A percentile compares a stretch with the other conserved stretches of the same genome.
phyloP scores from a whole-genome alignment of 331 rosid genomes.

The Erythrophleum ivorense region DNA sequence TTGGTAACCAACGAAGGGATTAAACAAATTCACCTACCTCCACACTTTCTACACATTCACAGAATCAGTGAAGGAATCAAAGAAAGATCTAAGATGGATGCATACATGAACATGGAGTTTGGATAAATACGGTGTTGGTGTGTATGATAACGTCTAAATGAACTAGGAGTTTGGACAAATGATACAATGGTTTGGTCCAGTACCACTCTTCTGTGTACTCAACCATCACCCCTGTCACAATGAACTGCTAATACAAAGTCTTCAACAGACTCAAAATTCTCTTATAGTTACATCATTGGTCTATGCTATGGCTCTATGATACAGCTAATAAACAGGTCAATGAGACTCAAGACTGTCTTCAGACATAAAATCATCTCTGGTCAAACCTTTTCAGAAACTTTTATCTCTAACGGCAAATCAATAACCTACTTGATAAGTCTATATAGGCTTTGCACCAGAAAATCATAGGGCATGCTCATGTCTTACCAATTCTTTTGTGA shows the following conservation, averaged over 20 bases:
- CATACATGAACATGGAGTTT: slow-evolving; percentile 21
- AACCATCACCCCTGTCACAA: slow-evolving; percentile 30
- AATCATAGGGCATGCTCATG: slow-evolving; percentile 28
- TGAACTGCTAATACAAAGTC: slow-evolving; percentile 29
- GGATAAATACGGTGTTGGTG: slow-evolving; percentile 4
- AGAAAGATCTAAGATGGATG: slow-evolving; percentile 18
- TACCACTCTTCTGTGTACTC: slow-evolving; percentile 21
- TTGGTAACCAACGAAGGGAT: not conserved
- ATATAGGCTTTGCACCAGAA: slow-evolving; percentile 31
- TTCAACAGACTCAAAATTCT: slow-evolving; percentile 37
- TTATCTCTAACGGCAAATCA: slow-evolving; percentile 36
- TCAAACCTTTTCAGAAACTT: slow-evolving; percentile 24
- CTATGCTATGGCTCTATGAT: slow-evolving; percentile 30
- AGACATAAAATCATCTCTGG: slow-evolving; percentile 26
- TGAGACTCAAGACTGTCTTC: slow-evolving; percentile 35
- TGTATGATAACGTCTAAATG: slow-evolving; percentile 24
- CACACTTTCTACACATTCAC: not conserved
- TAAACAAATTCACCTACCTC: not conserved
- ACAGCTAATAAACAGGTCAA: slow-evolving; percentile 31
- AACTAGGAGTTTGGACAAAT: slow-evolving; percentile 12
- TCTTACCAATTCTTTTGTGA: not conserved
- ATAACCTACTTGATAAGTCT: slow-evolving; percentile 33
- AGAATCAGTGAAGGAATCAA: slow-evolving; percentile 12
- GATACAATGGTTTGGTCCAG: slow-evolving; percentile 27
- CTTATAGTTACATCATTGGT: slow-evolving; percentile 37